These are phyloP conservation scores for Magnusiomyces magnusii DNA, from an alignment of 1,139 yeast species.

Conservation along the genomic window DNA sequence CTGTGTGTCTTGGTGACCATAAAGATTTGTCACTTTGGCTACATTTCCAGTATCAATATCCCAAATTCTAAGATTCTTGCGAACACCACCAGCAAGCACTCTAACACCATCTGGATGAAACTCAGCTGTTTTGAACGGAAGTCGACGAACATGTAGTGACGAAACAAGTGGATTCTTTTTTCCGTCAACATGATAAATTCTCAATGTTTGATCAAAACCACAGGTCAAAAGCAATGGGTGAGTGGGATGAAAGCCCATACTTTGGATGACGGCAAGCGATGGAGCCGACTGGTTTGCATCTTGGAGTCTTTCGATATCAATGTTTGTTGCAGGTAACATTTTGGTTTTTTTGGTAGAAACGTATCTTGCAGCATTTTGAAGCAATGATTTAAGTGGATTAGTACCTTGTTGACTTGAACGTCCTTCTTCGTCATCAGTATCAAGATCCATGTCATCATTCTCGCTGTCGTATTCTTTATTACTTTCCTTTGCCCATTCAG, in stretches of 20 bases:
- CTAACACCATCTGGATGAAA: slow-evolving; percentile 51
- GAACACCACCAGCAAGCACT: slow-evolving; percentile 83
- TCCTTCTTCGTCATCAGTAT: slow-evolving; percentile 36
- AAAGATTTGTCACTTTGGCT: slow-evolving; percentile 80
- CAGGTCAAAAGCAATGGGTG: slow-evolving; percentile 83
- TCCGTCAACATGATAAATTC: slow-evolving; percentile 92
- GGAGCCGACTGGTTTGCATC: slow-evolving; percentile 73
- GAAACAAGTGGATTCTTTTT: slow-evolving; percentile 73
- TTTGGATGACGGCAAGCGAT: slow-evolving; percentile 73
- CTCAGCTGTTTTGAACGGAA: slow-evolving; percentile 71
- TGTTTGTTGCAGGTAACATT: slow-evolving; percentile 58
- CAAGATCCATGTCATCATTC: slow-evolving; percentile 30
- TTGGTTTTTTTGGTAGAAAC: slow-evolving; percentile 40
- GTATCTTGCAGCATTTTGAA: slow-evolving; percentile 53
- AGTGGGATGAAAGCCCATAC: slow-evolving; percentile 73
- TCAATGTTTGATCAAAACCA: slow-evolving; percentile 83
- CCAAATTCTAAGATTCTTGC: slow-evolving; percentile 91
- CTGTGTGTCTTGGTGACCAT: slow-evolving; percentile 84
- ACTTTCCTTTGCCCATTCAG: slow-evolving; percentile 60
- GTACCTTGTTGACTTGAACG: slow-evolving; percentile 23
- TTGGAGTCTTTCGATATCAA: slow-evolving; percentile 70
- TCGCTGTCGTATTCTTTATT: slow-evolving; percentile 22
- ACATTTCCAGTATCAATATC: slow-evolving; percentile 67
- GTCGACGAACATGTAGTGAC: slow-evolving; percentile 65
- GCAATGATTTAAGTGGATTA: slow-evolving; percentile 46